A percentile compares a stretch with the other conserved stretches of the same genome.
These are phyloP conservation scores for Leishmania martiniquensis DNA, from an alignment of 208 protist species.

Conservation along the genomic window DNA sequence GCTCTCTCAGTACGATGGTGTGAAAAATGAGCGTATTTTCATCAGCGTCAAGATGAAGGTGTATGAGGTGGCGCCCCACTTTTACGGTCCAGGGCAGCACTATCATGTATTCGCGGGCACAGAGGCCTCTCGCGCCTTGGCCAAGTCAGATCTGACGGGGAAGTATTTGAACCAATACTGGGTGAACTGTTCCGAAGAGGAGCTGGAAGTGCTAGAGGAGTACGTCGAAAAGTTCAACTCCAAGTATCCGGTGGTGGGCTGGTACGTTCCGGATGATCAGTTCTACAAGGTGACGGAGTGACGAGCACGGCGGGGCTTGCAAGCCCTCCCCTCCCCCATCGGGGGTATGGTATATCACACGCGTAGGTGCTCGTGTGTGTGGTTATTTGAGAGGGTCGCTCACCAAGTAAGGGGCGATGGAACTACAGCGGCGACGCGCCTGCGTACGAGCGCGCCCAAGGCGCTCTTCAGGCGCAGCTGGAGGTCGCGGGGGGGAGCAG, in stretches of 20 bases:
- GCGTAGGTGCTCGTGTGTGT: background rate
- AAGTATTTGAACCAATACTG: conserved; percentile 80
- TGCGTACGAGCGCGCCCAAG: background rate
- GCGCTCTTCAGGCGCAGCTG: too few relatives aligned
- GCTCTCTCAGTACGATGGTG: conserved; percentile 70
- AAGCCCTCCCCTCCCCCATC: background rate
- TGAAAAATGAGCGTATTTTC: conserved; percentile 60
- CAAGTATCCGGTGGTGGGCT: conserved; percentile 88
- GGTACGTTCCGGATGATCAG: conserved; percentile 69
- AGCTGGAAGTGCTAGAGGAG: conserved; percentile 68
- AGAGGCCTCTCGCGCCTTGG: conserved; percentile 71
- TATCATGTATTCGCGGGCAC: conserved; percentile 86
- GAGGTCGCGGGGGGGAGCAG: background rate
- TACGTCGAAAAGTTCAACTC: conserved; percentile 71
- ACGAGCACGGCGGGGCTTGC: background rate
- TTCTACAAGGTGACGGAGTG: conserved; percentile 56
- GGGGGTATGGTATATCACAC: background rate
- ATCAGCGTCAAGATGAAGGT: conserved; percentile 84
- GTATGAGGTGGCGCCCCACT: conserved; percentile 84
- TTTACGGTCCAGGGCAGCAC: conserved; percentile 78
- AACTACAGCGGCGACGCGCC: background rate
- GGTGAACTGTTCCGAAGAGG: conserved; percentile 65
- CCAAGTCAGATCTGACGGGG: conserved; percentile 59
- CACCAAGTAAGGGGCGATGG: too few relatives aligned
- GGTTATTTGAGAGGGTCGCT: background rate